Conservation (phyloP, 2,329 filamentous ascomycete genomes). For the Coniochaeta hoffmannii region DNA sequence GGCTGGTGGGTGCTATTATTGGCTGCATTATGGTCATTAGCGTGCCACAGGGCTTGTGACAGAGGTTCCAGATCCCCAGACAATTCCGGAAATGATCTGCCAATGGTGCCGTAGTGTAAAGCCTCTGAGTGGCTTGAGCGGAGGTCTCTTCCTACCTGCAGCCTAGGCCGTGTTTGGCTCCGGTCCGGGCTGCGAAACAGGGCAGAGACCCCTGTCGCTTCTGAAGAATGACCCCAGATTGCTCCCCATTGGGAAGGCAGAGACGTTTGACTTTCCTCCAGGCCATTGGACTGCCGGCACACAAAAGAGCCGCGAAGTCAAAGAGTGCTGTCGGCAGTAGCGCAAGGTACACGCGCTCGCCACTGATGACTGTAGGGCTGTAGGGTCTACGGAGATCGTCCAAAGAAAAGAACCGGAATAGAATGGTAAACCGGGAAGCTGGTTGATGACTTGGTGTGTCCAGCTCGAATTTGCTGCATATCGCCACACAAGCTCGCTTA, state of each 20-base stretch:
- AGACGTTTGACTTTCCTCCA: background rate
- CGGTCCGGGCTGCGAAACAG: background rate
- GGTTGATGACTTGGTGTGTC: background rate
- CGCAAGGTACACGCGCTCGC: background rate
- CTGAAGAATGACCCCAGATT: background rate
- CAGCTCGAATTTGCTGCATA: background rate
- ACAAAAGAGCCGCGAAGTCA: background rate
- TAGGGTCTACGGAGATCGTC: background rate
- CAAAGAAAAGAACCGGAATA: background rate
- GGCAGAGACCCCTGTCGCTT: background rate
- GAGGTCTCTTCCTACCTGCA: background rate
- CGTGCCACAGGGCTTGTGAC: background rate
- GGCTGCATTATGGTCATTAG: background rate
- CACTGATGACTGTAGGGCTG: background rate
- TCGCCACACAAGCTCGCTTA: background rate
- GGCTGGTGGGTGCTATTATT: slow-evolving; percentile 1
- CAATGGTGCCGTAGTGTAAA: background rate
- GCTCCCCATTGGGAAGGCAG: background rate
- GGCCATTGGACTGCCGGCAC: background rate
- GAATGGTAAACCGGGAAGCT: background rate
- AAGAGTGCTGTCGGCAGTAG: background rate
- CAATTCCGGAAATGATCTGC: slow-evolving; percentile 1
- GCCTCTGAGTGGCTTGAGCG: slow-evolving; percentile 2
- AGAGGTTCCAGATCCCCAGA: slow-evolving; percentile 2
- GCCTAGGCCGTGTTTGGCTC: background rate